phyloP scores from a whole-genome alignment of 2,329 filamentous ascomycete species.

The Golovinomyces cichoracearum region DNA sequence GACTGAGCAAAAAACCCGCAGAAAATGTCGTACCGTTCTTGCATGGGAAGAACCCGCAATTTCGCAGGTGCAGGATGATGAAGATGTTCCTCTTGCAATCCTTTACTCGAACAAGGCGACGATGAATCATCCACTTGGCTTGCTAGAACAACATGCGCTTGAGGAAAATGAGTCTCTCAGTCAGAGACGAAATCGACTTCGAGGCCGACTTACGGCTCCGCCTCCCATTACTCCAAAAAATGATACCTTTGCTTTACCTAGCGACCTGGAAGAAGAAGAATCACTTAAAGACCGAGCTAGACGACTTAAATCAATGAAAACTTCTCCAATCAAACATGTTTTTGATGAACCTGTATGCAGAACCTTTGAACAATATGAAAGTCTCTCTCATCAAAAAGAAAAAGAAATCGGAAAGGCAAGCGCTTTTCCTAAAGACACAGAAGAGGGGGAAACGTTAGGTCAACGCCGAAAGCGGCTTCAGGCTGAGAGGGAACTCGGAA shows the following conservation, averaged over 20 bases:
- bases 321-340: constrained; percentile 29
- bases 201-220: constrained; percentile 7
- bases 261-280: constrained; percentile 25
- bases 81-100: constrained; percentile 69
- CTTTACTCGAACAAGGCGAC: constrained; percentile 35
- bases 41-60: constrained; percentile 57
- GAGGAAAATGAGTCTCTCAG: constrained; percentile 65
- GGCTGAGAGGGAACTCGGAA: constrained; percentile 37
- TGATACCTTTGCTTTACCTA: constrained; percentile 5
- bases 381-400: constrained; percentile 29
- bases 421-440: constrained; percentile 17
- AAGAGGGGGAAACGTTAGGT: constrained; percentile 53
- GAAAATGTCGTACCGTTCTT: constrained; percentile 52
- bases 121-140: constrained; percentile 38
- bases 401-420: constrained; percentile 16
- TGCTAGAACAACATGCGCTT: constrained; percentile 57
- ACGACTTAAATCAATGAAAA: constrained; percentile 27
- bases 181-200: constrained; percentile 12
- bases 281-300: constrained; percentile 40
- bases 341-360: too few species aligned
- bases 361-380: too few species aligned
- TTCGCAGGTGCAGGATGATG: constrained; percentile 33
- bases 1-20: constrained; percentile 48
- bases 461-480: constrained; percentile 51
- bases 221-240: constrained; percentile 12